phyloP scores from a whole-genome alignment of 352 stramenopile genomes.

The Phytophthora pluvialis region DNA sequence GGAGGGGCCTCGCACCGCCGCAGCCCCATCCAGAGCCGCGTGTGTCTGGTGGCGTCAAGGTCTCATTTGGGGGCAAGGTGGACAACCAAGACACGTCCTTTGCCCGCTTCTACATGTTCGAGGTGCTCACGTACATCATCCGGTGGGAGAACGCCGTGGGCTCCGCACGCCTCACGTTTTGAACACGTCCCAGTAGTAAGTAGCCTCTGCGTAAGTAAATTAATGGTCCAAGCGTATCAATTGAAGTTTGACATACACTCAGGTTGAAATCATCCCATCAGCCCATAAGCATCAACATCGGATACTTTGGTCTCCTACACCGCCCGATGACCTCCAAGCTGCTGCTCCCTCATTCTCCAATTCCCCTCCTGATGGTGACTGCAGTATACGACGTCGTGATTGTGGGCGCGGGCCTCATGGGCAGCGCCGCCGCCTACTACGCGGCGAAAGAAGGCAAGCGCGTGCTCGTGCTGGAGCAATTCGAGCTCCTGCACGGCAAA shows the following conservation, averaged over 20 bases:
- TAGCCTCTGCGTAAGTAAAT: conserved; percentile 22
- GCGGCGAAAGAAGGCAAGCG: conserved; percentile 47
- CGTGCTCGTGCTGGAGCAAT: conserved; percentile 82
- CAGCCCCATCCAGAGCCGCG: conserved; percentile 10
- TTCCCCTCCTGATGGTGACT: conserved; percentile 23
- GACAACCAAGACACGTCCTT: conserved; percentile 51
- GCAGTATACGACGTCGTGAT: conserved; percentile 54
- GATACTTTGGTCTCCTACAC: background rate
- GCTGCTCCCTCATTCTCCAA: conserved; percentile 1
- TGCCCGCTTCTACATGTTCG: conserved; percentile 55
- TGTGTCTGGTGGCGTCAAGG: conserved; percentile 35
- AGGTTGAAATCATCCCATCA: conserved; percentile 21
- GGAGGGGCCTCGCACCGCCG: conserved; percentile 10
- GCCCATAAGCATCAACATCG: conserved; percentile 8
- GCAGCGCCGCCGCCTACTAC: conserved; percentile 66
- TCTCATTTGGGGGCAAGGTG: conserved; percentile 53
- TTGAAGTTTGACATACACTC: conserved; percentile 11
- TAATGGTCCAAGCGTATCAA: conserved; percentile 8
- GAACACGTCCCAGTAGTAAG: background rate
- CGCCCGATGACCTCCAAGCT: no score
- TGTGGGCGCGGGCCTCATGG: conserved; percentile 70
- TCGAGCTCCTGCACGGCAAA: conserved; percentile 58
- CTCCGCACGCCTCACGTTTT: conserved; percentile 42
- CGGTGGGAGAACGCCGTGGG: conserved; percentile 52
- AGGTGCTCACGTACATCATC: conserved; percentile 58